Conservation (phyloP, 345 rosid genomes). For the Pistacia atlantica region DNA sequence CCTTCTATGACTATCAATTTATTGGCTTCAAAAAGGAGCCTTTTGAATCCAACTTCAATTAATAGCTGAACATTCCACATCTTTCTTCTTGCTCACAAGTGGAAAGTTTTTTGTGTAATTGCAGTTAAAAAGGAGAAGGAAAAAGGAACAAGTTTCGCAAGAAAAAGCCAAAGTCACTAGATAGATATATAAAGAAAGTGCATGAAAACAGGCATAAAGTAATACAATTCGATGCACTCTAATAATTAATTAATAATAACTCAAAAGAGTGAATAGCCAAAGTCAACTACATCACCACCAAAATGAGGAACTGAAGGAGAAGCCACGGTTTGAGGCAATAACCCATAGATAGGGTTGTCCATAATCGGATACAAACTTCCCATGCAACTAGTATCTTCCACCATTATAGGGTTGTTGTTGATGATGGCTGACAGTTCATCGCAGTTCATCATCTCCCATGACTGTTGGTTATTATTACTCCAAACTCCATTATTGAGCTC, state of each 20-base stretch:
- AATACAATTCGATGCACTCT: conserved; percentile 9
- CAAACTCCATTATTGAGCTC: conserved; percentile 30
- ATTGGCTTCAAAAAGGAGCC: background rate
- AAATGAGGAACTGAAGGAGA: conserved; percentile 31
- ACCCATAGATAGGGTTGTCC: conserved; percentile 22
- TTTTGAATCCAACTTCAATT: background rate
- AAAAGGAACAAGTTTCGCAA: background rate
- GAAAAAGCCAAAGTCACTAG: conserved; percentile 1
- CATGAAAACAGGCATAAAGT: conserved; percentile 13
- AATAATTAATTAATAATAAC: background rate
- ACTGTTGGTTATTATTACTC: conserved; percentile 25
- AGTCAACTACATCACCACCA: conserved; percentile 52
- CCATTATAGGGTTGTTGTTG: conserved; percentile 40
- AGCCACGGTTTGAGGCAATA: conserved; percentile 37
- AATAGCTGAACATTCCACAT: conserved; percentile 13
- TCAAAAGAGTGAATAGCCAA: conserved; percentile 48
- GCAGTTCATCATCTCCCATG: conserved; percentile 44
- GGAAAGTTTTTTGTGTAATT: conserved; percentile 7
- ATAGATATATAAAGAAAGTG: conserved; percentile 10
- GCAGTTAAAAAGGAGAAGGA: background rate
- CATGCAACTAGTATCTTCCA: conserved; percentile 41
- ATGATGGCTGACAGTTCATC: conserved; percentile 64
- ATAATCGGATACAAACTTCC: conserved; percentile 25
- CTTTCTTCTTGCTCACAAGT: conserved; percentile 16
- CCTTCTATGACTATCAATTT: background rate